Conservation (phyloP, 2,329 filamentous ascomycete species). For the Annulohypoxylon truncatum region DNA sequence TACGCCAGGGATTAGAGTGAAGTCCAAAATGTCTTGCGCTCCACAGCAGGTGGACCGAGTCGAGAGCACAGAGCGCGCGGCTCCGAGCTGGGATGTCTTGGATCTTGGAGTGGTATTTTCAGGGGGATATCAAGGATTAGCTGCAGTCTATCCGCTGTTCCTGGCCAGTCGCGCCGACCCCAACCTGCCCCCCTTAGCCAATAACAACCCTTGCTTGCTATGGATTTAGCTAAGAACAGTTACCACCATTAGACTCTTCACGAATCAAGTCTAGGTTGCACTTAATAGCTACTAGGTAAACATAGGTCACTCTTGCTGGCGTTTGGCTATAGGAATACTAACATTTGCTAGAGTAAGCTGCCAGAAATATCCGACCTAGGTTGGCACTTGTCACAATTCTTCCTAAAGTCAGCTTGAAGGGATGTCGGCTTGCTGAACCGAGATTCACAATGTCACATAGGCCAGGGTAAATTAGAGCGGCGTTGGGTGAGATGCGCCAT, state of each 20-base stretch:
- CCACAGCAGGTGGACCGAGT: constrained; percentile 38
- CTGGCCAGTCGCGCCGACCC: constrained; percentile 34
- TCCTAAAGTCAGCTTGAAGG: neutral
- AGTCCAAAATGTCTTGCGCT: constrained; percentile 36
- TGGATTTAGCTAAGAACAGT: constrained; percentile 32
- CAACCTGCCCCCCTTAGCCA: constrained; percentile 27
- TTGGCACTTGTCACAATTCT: neutral
- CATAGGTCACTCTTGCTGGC: neutral
- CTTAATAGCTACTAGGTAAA: constrained; percentile 12
- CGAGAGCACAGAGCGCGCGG: constrained; percentile 48
- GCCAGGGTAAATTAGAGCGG: constrained; percentile 8
- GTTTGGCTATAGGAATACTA: neutral
- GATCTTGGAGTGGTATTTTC: constrained; percentile 45
- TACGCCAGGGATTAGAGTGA: constrained; percentile 26
- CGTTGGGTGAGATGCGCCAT: constrained; percentile 1
- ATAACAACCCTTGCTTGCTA: constrained; percentile 27
- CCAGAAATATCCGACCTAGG: constrained; percentile 12
- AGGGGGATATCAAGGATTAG: constrained; percentile 41
- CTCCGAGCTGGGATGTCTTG: constrained; percentile 42
- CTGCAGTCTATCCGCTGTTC: constrained; percentile 35
- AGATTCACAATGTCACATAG: neutral
- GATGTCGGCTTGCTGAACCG: constrained; percentile 11
- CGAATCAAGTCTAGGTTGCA: constrained; percentile 18
- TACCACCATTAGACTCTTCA: constrained; percentile 17
- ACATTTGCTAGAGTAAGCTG: constrained; percentile 9